These are phyloP conservation scores for Piper longum DNA, from an alignment of 164 flowering plant genomes.

Conservation along the genomic window DNA sequence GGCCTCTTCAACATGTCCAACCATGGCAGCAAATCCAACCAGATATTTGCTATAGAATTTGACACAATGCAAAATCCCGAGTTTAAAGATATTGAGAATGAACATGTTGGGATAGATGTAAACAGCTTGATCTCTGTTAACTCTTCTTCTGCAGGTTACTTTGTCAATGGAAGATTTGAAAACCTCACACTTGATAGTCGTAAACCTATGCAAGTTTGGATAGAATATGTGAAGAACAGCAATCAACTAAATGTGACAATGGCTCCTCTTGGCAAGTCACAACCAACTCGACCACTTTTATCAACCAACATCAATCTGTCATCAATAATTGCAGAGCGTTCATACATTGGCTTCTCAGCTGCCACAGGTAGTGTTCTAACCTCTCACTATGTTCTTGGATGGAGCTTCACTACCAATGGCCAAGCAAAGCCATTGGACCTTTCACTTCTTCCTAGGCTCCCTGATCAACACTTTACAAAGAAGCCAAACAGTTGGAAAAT, in stretches of 20 bases:
- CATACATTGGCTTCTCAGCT: constrained; percentile 43
- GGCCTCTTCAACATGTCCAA: constrained; percentile 26
- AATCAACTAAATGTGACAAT: constrained; percentile 22
- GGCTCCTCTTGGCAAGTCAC: constrained; percentile 8
- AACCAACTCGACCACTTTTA: constrained; percentile 36
- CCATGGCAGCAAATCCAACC: constrained; percentile 15
- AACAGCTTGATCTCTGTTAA: constrained; percentile 19
- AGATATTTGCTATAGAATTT: constrained; percentile 34
- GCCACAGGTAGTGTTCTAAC: constrained; percentile 26
- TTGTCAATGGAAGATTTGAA: neutral
- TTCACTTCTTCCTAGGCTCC: constrained; percentile 22
- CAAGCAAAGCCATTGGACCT: constrained; percentile 18
- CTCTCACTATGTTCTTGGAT: constrained; percentile 38
- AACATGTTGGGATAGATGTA: constrained; percentile 38
- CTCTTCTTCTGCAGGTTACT: constrained; percentile 16
- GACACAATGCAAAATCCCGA: constrained; percentile 30
- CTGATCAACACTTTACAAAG: neutral
- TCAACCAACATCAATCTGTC: constrained; percentile 33
- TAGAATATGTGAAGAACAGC: constrained; percentile 26
- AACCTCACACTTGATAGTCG: constrained; percentile 8
- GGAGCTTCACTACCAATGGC: constrained; percentile 36
- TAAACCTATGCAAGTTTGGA: constrained; percentile 23
- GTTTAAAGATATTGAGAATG: constrained; percentile 10
- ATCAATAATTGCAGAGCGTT: constrained; percentile 22
- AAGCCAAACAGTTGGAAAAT: neutral